phyloP scores from a whole-genome alignment of 768 basidiomycete genomes.

The Rhizopogon salebrosus region DNA sequence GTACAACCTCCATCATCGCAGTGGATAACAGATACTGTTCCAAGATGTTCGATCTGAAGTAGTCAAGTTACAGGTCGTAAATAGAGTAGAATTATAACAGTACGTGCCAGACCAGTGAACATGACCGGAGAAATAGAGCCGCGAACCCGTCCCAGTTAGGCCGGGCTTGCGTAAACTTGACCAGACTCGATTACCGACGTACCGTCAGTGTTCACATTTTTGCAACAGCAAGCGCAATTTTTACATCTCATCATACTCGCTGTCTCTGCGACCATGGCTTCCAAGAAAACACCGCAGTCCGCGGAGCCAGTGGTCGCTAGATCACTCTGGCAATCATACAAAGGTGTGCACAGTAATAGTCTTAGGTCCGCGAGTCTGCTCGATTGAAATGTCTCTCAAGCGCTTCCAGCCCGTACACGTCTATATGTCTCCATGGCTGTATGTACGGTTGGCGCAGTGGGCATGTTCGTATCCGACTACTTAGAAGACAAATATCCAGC shows the following conservation, averaged over 20 bases:
- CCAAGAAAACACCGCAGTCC: slow-evolving; percentile 6
- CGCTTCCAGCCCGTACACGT: slow-evolving; percentile 49
- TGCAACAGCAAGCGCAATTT: not conserved
- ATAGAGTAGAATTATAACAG: not conserved
- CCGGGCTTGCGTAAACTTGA: not conserved
- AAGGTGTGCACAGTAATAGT: slow-evolving; percentile 23
- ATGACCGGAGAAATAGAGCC: too few relatives aligned
- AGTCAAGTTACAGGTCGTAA: slow-evolving; percentile 5
- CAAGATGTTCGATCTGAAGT: slow-evolving; percentile 83
- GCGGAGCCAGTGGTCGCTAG: slow-evolving; percentile 10
- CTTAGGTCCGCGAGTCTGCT: slow-evolving; percentile 7
- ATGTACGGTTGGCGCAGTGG: slow-evolving; percentile 41
- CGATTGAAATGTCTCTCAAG: slow-evolving; percentile 24
- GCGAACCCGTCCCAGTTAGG: too few relatives aligned
- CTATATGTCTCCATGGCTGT: slow-evolving; percentile 44
- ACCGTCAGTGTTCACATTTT: not conserved
- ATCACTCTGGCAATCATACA: slow-evolving; percentile 41
- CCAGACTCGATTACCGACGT: not conserved
- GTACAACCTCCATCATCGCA: slow-evolving; percentile 75
- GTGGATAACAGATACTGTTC: slow-evolving; percentile 60
- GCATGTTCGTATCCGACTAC: slow-evolving; percentile 45
- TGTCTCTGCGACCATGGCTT: not conserved
- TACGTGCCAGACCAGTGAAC: slow-evolving; percentile 77
- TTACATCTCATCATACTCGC: not conserved
- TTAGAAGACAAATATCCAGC: slow-evolving; percentile 39